phyloP scores from a whole-genome alignment of 2,329 filamentous ascomycete genomes.

The Tolypocladium amazonense region DNA sequence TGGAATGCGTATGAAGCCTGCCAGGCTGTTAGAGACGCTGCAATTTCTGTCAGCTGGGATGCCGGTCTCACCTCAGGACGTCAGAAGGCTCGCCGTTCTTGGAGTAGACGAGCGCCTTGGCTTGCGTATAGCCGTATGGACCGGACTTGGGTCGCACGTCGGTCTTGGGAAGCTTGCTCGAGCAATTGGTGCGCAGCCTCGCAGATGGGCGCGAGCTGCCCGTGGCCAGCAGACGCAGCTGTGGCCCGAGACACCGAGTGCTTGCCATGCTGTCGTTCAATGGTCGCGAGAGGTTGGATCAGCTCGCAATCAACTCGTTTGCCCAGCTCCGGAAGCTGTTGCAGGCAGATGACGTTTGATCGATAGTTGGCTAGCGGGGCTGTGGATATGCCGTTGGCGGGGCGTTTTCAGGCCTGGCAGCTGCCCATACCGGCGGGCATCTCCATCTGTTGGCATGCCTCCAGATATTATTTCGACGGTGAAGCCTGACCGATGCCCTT shows the following conservation, averaged over 20 bases:
- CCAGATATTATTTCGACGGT: background rate
- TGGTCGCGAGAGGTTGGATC: background rate
- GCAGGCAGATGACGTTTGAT: background rate
- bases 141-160: constrained; percentile 41
- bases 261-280: constrained; percentile 10
- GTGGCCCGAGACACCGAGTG: constrained; percentile 11
- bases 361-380: background rate
- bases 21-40: background rate
- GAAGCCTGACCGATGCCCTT: background rate
- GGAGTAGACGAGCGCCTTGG: constrained; percentile 69
- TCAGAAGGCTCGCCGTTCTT: constrained; percentile 65
- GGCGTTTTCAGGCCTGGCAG: background rate
- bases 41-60: background rate
- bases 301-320: background rate
- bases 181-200: constrained; percentile 4
- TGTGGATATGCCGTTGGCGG: background rate
- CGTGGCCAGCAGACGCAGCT: constrained; percentile 8
- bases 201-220: constrained; percentile 11
- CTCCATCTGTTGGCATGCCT: background rate
- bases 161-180: constrained; percentile 10
- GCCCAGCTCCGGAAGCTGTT: background rate
- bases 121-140: constrained; percentile 73
- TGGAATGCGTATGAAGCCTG: constrained; percentile 64
- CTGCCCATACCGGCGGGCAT: background rate
- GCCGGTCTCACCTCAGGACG: constrained; percentile 46